A percentile compares a stretch with the other conserved stretches of the same genome.
These are phyloP conservation scores for Hypsizygus marmoreus DNA, from an alignment of 768 basidiomycete species.

Conservation along the genomic window DNA sequence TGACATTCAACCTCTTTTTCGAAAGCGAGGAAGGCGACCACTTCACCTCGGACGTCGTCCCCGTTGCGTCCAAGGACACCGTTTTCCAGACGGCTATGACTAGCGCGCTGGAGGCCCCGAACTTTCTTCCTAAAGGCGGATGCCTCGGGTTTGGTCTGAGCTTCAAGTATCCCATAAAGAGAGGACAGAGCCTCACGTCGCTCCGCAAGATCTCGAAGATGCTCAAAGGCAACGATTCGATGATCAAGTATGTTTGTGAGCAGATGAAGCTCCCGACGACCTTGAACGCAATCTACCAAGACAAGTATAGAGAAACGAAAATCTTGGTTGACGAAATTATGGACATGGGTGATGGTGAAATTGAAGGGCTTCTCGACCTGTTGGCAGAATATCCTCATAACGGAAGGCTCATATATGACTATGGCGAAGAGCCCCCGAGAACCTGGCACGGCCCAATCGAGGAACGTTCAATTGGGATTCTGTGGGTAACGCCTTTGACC, in stretches of 20 bases:
- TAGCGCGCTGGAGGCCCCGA: slow-evolving; percentile 29
- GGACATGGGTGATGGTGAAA: too few species aligned
- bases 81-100: slow-evolving; percentile 14
- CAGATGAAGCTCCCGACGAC: slow-evolving; percentile 15
- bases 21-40: neutral
- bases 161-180: slow-evolving; percentile 36
- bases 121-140: slow-evolving; percentile 41
- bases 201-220: too few species aligned
- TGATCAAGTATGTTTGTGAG: slow-evolving; percentile 21
- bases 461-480: neutral
- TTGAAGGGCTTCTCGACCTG: too few species aligned
- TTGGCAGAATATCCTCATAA: neutral
- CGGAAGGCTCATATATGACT: slow-evolving; percentile 3
- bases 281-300: slow-evolving; percentile 25
- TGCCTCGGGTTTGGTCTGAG: slow-evolving; percentile 40
- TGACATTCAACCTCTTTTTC: slow-evolving; percentile 45
- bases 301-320: too few species aligned
- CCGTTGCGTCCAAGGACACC: slow-evolving; percentile 11
- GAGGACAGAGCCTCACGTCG: neutral
- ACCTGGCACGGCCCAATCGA: too few species aligned
- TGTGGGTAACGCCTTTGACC: slow-evolving; percentile 10
- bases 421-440: neutral
- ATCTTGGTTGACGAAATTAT: too few species aligned
- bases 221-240: slow-evolving; percentile 33
- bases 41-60: neutral